Conservation (phyloP, 202 grass and related monocot species). For the Bolboschoenoplectus hybrid region DNA sequence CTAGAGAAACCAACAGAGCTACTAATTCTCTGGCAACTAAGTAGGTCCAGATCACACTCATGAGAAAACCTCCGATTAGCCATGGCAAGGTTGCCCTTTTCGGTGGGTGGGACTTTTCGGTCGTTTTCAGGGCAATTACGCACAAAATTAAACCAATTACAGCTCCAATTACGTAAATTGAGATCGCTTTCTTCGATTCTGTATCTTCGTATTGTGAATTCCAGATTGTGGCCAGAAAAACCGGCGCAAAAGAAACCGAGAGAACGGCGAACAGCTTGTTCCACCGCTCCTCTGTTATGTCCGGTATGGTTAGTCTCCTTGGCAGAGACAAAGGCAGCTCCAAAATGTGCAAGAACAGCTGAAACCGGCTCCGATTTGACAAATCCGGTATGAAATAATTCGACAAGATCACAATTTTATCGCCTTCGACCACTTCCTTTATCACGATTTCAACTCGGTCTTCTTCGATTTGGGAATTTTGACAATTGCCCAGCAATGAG, state of each 20-base stretch:
- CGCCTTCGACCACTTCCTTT: constrained; percentile 33
- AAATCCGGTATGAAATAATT: constrained; percentile 27
- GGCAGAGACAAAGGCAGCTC: constrained; percentile 74
- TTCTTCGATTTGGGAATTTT: constrained; percentile 14
- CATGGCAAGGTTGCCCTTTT: constrained; percentile 53
- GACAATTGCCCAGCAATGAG: constrained; percentile 43
- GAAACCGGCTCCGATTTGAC: not conserved
- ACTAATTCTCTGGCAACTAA: constrained; percentile 79
- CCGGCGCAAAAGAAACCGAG: constrained; percentile 57
- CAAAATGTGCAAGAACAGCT: constrained; percentile 33
- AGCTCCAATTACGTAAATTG: constrained; percentile 36
- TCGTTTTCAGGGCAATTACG: constrained; percentile 39
- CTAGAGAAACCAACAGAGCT: constrained; percentile 62
- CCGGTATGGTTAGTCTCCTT: constrained; percentile 83
- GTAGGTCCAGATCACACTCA: constrained; percentile 90
- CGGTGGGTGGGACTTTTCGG: constrained; percentile 26
- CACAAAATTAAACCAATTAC: constrained; percentile 42
- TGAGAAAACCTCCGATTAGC: constrained; percentile 73
- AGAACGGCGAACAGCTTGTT: constrained; percentile 48
- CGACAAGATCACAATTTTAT: constrained; percentile 33
- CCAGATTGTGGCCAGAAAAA: constrained; percentile 60
- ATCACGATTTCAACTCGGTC: constrained; percentile 37
- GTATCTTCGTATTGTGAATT: constrained; percentile 40
- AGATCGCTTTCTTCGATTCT: not conserved
- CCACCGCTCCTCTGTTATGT: constrained; percentile 73